A percentile compares a stretch with the other conserved stretches of the same genome.
These are phyloP conservation scores for Ceratobasidium sp. DNA, from an alignment of 1,284 basidiomycete genomes.

Conservation along the genomic window DNA sequence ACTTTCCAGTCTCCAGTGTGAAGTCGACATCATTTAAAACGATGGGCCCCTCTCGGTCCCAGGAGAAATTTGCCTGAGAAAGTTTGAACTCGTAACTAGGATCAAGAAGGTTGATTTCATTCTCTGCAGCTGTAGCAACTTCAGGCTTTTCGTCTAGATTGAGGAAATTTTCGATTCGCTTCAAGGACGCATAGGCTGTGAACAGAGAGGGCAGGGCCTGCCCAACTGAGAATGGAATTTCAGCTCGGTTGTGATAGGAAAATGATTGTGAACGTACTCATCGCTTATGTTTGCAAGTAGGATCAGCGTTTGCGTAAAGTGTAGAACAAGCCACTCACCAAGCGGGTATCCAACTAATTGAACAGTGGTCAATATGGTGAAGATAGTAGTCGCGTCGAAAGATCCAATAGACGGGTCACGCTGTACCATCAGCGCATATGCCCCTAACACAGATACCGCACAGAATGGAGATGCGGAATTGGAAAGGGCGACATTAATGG, in stretches of 20 bases:
- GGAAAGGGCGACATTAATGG: conserved; percentile 1
- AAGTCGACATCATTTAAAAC: conserved; percentile 19
- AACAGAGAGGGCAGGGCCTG: conserved; percentile 10
- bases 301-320: background rate
- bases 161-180: background rate
- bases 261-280: background rate
- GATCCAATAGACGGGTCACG: conserved; percentile 1
- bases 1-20: background rate
- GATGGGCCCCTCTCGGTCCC: background rate
- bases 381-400: conserved; percentile 4
- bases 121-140: background rate
- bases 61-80: conserved; percentile 2
- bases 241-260: background rate
- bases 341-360: background rate
- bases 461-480: conserved; percentile 1
- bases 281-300: background rate
- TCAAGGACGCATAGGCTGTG: conserved; percentile 1
- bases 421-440: conserved; percentile 21
- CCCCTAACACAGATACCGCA: conserved; percentile 1
- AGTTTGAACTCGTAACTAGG: conserved; percentile 6
- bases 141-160: background rate
- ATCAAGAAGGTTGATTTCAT: background rate
- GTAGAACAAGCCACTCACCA: background rate
- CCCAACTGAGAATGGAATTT: background rate
- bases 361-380: conserved; percentile 13